phyloP scores from a whole-genome alignment of 306 rosid species.

The Delonix regia region DNA sequence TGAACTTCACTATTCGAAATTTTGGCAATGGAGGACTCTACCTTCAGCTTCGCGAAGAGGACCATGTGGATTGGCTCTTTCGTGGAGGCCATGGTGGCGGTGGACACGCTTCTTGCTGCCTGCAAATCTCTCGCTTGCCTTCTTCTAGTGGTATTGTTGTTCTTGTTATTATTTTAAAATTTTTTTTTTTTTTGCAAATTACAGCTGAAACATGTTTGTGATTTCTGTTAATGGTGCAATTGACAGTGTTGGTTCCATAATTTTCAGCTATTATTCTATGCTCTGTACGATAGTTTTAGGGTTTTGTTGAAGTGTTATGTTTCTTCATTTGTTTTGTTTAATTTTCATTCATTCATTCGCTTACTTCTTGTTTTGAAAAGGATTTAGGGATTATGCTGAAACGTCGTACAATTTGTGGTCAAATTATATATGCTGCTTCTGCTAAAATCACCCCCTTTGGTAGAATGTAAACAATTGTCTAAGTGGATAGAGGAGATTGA shows the following conservation, averaged over 20 bases:
- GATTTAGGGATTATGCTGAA: constrained; percentile 8
- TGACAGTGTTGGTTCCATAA: neutral
- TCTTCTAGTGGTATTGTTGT: constrained; percentile 52
- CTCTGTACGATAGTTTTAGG: neutral
- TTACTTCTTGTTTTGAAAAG: constrained; percentile 1
- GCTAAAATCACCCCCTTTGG: neutral
- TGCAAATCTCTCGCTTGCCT: constrained; percentile 55
- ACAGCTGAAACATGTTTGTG: neutral
- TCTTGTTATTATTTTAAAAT: neutral
- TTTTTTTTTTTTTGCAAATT: neutral
- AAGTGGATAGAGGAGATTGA: constrained; percentile 4
- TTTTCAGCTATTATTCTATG: neutral
- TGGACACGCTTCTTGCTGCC: constrained; percentile 45
- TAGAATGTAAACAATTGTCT: neutral
- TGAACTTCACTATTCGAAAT: neutral
- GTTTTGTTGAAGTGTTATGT: neutral
- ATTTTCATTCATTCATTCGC: neutral
- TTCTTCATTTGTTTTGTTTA: neutral
- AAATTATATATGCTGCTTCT: neutral
- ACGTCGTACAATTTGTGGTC: neutral
- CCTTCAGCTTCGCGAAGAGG: constrained; percentile 29
- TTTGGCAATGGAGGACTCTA: constrained; percentile 49
- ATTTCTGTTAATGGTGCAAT: neutral
- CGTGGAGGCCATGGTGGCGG: constrained; percentile 50
- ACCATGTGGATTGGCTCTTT: constrained; percentile 41